phyloP scores from a whole-genome alignment of 495 filamentous ascomycete species.

The Penicillium arizonense region DNA sequence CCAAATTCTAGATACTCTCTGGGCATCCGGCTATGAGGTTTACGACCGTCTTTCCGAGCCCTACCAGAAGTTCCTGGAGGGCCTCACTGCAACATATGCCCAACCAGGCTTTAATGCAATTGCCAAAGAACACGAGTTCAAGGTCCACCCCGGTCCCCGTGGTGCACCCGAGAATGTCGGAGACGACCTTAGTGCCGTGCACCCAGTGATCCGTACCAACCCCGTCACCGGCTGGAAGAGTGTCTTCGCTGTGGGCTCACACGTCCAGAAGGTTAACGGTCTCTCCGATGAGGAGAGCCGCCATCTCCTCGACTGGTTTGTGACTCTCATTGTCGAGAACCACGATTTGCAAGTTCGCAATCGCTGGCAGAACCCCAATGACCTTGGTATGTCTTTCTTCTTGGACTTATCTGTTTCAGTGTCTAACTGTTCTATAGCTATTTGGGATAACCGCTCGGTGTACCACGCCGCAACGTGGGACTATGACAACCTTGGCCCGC shows the following conservation, averaged over 20 bases:
- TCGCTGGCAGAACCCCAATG: conserved; percentile 59
- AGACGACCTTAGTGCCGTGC: conserved; percentile 57
- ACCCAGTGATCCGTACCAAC: conserved; percentile 78
- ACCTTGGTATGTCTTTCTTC: conserved; percentile 39
- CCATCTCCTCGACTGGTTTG: conserved; percentile 62
- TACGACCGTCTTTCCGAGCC: conserved; percentile 71
- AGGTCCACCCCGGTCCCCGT: conserved; percentile 53
- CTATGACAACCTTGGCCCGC: conserved; percentile 54
- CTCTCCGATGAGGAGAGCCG: conserved; percentile 63
- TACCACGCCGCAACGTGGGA: conserved; percentile 74
- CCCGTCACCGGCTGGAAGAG: conserved; percentile 82
- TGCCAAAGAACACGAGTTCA: conserved; percentile 54
- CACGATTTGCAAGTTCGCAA: conserved; percentile 78
- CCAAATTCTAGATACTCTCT: conserved; percentile 58
- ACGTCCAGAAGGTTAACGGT: conserved; percentile 62
- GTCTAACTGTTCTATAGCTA: conserved; percentile 42
- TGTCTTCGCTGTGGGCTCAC: conserved; percentile 63
- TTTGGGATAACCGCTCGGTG: conserved; percentile 76
- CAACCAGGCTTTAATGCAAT: conserved; percentile 58
- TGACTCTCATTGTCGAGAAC: conserved; percentile 65
- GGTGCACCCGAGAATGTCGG: conserved; percentile 71
- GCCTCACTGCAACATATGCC: conserved; percentile 63
- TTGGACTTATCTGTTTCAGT: not conserved
- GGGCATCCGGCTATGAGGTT: conserved; percentile 75
- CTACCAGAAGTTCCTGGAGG: conserved; percentile 66